Conservation (phyloP, 768 basidiomycete genomes). For the Cytidiella melzeri region DNA sequence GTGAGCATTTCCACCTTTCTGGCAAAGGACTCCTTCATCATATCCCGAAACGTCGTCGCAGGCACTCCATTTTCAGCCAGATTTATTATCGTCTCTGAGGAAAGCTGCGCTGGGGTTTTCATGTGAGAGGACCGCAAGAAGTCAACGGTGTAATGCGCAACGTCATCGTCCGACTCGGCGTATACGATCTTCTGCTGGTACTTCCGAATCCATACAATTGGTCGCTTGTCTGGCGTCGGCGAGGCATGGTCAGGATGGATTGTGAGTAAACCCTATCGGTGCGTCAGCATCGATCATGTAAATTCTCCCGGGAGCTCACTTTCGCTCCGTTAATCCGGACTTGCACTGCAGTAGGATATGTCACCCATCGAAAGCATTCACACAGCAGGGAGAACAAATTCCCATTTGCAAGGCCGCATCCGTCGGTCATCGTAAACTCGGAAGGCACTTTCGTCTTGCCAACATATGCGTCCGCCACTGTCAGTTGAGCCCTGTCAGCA, state of each 20-base stretch:
- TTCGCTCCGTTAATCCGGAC: slow-evolving; percentile 25
- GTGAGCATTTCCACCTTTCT: slow-evolving; percentile 22
- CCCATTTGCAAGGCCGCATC: slow-evolving; percentile 65
- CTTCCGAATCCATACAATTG: slow-evolving; percentile 23
- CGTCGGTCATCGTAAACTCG: slow-evolving; percentile 54
- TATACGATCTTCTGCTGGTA: slow-evolving; percentile 33
- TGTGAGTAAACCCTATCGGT: slow-evolving; percentile 24
- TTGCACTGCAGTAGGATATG: slow-evolving; percentile 25
- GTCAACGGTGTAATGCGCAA: slow-evolving; percentile 42
- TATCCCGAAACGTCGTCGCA: slow-evolving; percentile 29
- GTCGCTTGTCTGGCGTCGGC: slow-evolving; percentile 6
- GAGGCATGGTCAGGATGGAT: slow-evolving; percentile 17
- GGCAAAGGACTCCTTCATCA: slow-evolving; percentile 18
- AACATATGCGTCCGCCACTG: slow-evolving; percentile 22
- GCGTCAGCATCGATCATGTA: too few species aligned
- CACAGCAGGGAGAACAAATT: slow-evolving; percentile 32
- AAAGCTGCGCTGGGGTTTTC: slow-evolving; percentile 39
- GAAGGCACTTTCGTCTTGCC: slow-evolving; percentile 19
- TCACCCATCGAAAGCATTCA: slow-evolving; percentile 17
- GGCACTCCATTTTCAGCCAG: slow-evolving; percentile 60
- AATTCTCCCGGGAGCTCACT: slow-evolving; percentile 10
- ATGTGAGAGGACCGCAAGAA: slow-evolving; percentile 48
- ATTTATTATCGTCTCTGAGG: slow-evolving; percentile 56
- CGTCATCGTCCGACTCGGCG: slow-evolving; percentile 12
- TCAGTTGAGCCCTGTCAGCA: background rate